Percentiles rank a stretch among this genome's conserved stretches.
These are phyloP conservation scores for Miamiensis avidus DNA, from an alignment of 169 alveolate species.

Conservation along the genomic window DNA sequence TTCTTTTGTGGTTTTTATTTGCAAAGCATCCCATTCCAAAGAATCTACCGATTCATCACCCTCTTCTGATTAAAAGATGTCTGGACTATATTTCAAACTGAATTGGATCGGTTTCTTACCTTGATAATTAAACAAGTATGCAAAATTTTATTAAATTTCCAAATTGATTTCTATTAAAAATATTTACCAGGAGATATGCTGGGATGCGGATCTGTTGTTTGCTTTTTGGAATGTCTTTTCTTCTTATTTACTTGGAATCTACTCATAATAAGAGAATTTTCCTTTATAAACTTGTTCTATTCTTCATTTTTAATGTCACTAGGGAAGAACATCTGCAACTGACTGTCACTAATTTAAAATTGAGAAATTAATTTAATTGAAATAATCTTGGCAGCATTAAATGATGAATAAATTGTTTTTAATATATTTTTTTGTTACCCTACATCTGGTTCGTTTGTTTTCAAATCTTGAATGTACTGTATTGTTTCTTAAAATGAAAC, in stretches of 20 bases:
- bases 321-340: not conserved
- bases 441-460: not conserved
- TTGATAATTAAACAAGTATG: no score
- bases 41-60: conserved; percentile 1
- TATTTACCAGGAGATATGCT: not conserved
- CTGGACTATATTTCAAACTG: not conserved
- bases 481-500: not conserved
- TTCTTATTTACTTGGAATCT: not conserved
- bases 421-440: not conserved
- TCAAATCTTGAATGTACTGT: not conserved
- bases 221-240: not conserved
- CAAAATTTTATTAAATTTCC: no score
- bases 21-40: conserved; percentile 30
- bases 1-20: conserved; percentile 13
- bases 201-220: not conserved
- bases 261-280: not conserved
- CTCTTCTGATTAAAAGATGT: not conserved
- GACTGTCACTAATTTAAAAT: not conserved
- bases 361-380: no score
- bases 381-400: not conserved
- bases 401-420: no score
- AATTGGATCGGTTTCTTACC: not conserved
- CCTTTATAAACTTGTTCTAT: not conserved
- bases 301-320: not conserved
- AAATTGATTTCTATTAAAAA: no score